These are phyloP conservation scores for Chrysoporthe deuterocubensis DNA, from an alignment of 2,329 filamentous ascomycete species.

Conservation along the genomic window DNA sequence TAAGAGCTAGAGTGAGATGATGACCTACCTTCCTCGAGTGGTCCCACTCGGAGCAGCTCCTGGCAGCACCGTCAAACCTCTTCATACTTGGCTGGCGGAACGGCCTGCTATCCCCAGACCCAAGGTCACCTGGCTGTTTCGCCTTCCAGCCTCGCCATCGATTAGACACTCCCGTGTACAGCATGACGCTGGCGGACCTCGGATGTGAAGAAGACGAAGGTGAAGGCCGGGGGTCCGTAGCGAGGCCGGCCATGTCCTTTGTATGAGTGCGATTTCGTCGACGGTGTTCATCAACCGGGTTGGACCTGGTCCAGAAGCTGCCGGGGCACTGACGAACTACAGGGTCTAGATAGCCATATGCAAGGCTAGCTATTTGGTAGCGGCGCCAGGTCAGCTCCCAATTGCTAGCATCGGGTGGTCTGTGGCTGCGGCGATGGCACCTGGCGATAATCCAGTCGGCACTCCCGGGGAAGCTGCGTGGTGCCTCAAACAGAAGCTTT, in stretches of 20 bases:
- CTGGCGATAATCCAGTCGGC: slow-evolving; percentile 11
- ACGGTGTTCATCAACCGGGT: slow-evolving; percentile 17
- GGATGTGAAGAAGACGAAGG: slow-evolving; percentile 5
- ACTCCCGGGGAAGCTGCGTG: not conserved
- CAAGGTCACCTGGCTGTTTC: slow-evolving; percentile 38
- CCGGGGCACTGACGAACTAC: slow-evolving; percentile 10
- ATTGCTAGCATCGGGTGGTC: slow-evolving; percentile 5
- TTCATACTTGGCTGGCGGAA: slow-evolving; percentile 41
- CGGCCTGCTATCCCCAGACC: slow-evolving; percentile 33
- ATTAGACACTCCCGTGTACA: slow-evolving; percentile 42
- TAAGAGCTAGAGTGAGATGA: not conserved
- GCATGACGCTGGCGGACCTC: slow-evolving; percentile 28
- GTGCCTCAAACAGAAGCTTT: not conserved
- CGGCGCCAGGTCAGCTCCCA: slow-evolving; percentile 17
- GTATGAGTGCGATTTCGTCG: slow-evolving; percentile 17
- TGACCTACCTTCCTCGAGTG: slow-evolving; percentile 50
- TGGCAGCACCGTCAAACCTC: slow-evolving; percentile 56
- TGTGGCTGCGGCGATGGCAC: slow-evolving; percentile 15
- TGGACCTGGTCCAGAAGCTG: slow-evolving; percentile 19
- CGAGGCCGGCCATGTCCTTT: slow-evolving; percentile 21
- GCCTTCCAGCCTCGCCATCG: slow-evolving; percentile 43
- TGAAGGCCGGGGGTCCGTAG: slow-evolving; percentile 11
- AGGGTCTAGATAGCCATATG: slow-evolving; percentile 17
- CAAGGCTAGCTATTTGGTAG: slow-evolving; percentile 17
- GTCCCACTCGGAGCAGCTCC: slow-evolving; percentile 51